Evolutionary conservation across 164 flowering plant genomes (phyloP).

Genomic region (Chloranthus sessilifolius): DNA sequence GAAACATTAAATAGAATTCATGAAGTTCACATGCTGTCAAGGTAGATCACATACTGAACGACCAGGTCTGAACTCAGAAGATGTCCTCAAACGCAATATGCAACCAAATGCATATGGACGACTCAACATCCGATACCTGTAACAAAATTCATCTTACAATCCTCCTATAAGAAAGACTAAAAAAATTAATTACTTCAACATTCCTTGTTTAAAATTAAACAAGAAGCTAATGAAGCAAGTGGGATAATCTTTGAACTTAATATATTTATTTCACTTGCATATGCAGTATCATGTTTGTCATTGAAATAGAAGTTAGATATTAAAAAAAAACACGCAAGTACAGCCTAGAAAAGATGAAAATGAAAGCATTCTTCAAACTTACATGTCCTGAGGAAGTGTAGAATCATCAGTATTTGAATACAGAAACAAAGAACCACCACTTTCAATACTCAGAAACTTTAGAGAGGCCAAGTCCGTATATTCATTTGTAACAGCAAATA

Average conservation of each 20-base stretch:
- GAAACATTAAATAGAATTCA: not conserved
- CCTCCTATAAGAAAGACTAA: not conserved
- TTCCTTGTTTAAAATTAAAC: too few relatives aligned
- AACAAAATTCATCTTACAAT: slow-evolving; percentile 14
- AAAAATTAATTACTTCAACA: too few relatives aligned
- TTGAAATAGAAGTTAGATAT: too few relatives aligned
- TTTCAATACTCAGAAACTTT: slow-evolving; percentile 93
- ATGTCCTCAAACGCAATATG: slow-evolving; percentile 81
- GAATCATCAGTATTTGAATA: slow-evolving; percentile 95
- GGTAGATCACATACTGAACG: slow-evolving; percentile 51
- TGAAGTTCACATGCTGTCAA: not conserved
- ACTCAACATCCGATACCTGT: slow-evolving; percentile 95
- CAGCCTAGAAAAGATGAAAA: not conserved
- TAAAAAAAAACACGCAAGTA: too few relatives aligned
- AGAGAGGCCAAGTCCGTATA: slow-evolving; percentile 96
- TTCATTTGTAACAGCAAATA: slow-evolving; percentile 98
- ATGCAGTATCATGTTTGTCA: too few relatives aligned
- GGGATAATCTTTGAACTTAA: too few relatives aligned
- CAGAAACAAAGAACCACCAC: slow-evolving; percentile 89
- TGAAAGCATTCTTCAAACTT: slow-evolving; percentile 23
- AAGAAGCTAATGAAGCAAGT: too few relatives aligned
- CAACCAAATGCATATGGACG: slow-evolving; percentile 97
- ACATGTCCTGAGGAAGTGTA: slow-evolving; percentile 99
- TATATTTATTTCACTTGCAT: too few relatives aligned
- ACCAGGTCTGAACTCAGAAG: slow-evolving; percentile 79